phyloP scores from a whole-genome alignment of 2,329 filamentous ascomycete species.

The Diaporthe sp. region DNA sequence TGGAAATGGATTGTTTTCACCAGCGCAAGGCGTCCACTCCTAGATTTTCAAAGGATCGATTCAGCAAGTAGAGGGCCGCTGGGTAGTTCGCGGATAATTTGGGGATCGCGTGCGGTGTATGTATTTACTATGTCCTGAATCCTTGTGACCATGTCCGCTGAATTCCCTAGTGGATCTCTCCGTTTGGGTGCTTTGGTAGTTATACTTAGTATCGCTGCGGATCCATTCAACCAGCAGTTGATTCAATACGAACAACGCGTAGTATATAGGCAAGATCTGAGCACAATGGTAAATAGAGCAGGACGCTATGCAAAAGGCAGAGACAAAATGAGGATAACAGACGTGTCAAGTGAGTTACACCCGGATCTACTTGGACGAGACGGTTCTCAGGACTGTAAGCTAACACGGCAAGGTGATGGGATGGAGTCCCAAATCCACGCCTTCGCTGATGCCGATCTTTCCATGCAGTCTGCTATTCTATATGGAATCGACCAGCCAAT shows the following conservation, averaged over 20 bases:
- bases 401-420: too few relatives aligned
- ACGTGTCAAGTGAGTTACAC: too few relatives aligned
- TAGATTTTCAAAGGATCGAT: slow-evolving; percentile 27
- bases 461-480: not conserved
- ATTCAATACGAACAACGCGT: slow-evolving; percentile 3
- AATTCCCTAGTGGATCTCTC: not conserved
- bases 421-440: too few relatives aligned
- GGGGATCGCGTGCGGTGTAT: not conserved
- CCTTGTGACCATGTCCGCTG: not conserved
- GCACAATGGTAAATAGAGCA: not conserved
- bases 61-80: slow-evolving; percentile 12
- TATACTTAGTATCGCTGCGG: slow-evolving; percentile 1
- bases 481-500: not conserved
- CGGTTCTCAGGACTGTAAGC: too few relatives aligned
- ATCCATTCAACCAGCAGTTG: slow-evolving; percentile 28
- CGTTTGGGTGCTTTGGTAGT: slow-evolving; percentile 1
- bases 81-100: not conserved
- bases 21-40: not conserved
- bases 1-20: slow-evolving; percentile 29
- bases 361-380: not conserved
- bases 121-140: not conserved
- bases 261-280: not conserved
- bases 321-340: too few relatives aligned
- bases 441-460: not conserved
- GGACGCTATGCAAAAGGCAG: not conserved